These are phyloP conservation scores for Tagetes erecta DNA, from an alignment of 129 eudicot genomes.

Conservation along the genomic window DNA sequence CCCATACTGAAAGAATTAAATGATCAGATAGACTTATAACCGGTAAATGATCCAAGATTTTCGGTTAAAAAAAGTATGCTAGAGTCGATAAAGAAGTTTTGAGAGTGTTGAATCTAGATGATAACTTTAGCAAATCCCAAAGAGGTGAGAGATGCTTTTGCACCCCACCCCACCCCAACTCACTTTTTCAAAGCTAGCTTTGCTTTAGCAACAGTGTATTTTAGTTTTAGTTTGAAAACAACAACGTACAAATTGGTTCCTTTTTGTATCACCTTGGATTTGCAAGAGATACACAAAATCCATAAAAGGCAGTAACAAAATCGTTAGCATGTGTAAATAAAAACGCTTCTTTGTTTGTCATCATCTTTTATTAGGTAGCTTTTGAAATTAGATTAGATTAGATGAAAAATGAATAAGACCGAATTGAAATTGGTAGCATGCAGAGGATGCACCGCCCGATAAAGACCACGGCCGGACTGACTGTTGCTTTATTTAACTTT, in stretches of 20 bases:
- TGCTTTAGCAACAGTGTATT: constrained; percentile 31
- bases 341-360: not conserved
- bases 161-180: constrained; percentile 6
- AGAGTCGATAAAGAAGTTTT: no score
- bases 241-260: constrained; percentile 14
- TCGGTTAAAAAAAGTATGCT: no score
- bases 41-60: no score
- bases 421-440: not conserved
- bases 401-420: not conserved
- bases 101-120: no score
- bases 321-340: constrained; percentile 2
- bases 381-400: constrained; percentile 15
- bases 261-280: constrained; percentile 32
- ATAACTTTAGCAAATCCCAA: not conserved
- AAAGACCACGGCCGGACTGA: not conserved
- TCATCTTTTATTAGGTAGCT: constrained; percentile 9
- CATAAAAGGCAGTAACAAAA: constrained; percentile 33
- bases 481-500: no score
- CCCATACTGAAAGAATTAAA: no score
- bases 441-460: constrained; percentile 23
- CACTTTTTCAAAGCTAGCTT: constrained; percentile 25
- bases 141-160: constrained; percentile 17
- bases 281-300: constrained; percentile 31
- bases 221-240: constrained; percentile 33
- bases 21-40: no score